phyloP scores from a whole-genome alignment of 1,139 yeast genomes.

The Candida pseudoviswanathii region DNA sequence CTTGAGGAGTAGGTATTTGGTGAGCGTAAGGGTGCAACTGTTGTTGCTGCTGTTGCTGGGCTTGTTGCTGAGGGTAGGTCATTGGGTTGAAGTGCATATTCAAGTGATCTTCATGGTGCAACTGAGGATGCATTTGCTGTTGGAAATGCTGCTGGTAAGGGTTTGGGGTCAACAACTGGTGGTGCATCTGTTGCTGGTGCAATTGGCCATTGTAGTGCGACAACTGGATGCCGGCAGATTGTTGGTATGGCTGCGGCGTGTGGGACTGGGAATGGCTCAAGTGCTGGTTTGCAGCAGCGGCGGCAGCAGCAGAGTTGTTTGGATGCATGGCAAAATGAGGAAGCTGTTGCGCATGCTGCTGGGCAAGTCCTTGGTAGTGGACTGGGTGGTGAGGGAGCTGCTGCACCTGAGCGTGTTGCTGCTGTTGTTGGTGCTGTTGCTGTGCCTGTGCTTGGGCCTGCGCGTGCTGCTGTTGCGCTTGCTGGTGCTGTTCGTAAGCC shows the following conservation, averaged over 20 bases:
- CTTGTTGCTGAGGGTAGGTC: conserved; percentile 20
- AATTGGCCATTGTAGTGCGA: conserved; percentile 20
- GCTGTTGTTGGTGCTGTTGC: conserved; percentile 15
- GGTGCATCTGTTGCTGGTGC: conserved; percentile 17
- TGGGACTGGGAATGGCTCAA: conserved; percentile 11
- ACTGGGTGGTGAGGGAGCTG: conserved; percentile 9
- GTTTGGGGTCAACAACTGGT: conserved; percentile 12
- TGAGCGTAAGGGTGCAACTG: conserved; percentile 18
- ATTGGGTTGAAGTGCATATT: conserved; percentile 25
- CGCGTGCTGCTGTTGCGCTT: conserved; percentile 13
- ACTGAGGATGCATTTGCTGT: conserved; percentile 13
- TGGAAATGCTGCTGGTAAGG: conserved; percentile 14
- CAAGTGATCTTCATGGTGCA: conserved; percentile 22
- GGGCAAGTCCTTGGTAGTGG: conserved; percentile 3
- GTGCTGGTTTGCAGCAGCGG: conserved; percentile 3
- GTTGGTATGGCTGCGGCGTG: conserved; percentile 16
- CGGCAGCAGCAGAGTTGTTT: too few relatives aligned
- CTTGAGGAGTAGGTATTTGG: conserved; percentile 14
- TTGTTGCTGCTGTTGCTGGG: conserved; percentile 19
- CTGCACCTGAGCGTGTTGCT: conserved; percentile 8
- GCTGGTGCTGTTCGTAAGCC: conserved; percentile 15
- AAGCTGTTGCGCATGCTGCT: conserved; percentile 8
- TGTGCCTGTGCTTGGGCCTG: conserved; percentile 10
- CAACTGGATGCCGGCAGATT: conserved; percentile 18
- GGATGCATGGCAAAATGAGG: conserved; percentile 8